Conservation (phyloP, 2,329 filamentous ascomycete genomes). For the Macrophomina phaseolina region DNA sequence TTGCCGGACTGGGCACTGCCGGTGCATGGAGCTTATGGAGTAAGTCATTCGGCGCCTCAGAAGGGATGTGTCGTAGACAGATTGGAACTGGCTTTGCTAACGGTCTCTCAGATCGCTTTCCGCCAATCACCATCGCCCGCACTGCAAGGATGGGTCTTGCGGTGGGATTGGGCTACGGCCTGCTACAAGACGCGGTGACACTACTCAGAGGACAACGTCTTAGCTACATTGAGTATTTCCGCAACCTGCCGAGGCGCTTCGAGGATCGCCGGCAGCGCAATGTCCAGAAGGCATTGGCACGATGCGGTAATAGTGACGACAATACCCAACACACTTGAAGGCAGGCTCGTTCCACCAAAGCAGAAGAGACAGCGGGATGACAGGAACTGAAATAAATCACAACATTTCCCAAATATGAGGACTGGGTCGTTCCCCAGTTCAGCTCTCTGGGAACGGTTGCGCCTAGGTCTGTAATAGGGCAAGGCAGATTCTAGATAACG, state of each 20-base stretch:
- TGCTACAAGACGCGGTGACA: slow-evolving; percentile 77
- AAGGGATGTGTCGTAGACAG: no score
- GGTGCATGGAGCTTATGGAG: slow-evolving; percentile 87
- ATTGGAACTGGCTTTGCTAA: neutral
- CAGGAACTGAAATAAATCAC: no score
- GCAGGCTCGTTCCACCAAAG: neutral
- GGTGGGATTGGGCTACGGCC: slow-evolving; percentile 79
- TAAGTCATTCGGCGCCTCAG: slow-evolving; percentile 52
- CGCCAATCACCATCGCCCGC: slow-evolving; percentile 63
- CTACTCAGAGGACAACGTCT: slow-evolving; percentile 73
- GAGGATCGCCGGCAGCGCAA: slow-evolving; percentile 17
- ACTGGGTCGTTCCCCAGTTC: no score
- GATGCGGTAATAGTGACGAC: neutral
- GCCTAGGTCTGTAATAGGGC: no score
- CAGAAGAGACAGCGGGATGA: neutral
- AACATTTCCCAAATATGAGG: no score
- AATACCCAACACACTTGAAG: neutral
- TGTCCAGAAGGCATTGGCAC: slow-evolving; percentile 7
- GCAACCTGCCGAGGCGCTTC: slow-evolving; percentile 2
- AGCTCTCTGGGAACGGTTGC: no score
- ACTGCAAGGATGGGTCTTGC: slow-evolving; percentile 81
- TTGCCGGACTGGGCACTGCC: slow-evolving; percentile 83
- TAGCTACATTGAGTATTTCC: slow-evolving; percentile 71
- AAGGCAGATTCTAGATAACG: no score
- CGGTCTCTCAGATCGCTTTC: slow-evolving; percentile 71